These are phyloP conservation scores for Candida fluviatilis DNA, from an alignment of 805 yeast species.

Conservation along the genomic window DNA sequence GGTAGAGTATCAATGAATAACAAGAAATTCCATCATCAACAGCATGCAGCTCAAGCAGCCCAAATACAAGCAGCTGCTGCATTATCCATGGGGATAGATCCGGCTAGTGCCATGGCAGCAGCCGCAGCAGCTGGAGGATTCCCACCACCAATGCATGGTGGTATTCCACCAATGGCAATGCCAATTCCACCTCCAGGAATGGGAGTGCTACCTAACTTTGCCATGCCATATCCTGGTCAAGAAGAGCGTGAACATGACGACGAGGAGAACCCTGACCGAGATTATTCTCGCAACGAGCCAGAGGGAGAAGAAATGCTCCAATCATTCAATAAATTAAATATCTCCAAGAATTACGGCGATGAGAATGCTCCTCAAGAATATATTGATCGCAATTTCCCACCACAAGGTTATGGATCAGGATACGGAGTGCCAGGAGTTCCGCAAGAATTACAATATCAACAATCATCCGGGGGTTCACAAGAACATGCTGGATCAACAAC, in stretches of 20 bases:
- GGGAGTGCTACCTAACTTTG: constrained; percentile 1
- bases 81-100: constrained; percentile 36
- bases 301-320: not conserved
- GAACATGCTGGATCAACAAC: not conserved
- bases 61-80: constrained; percentile 37
- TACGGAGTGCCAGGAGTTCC: not conserved
- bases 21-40: constrained; percentile 29
- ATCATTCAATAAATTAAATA: constrained; percentile 1
- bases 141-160: constrained; percentile 12
- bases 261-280: not conserved
- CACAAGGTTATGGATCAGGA: not conserved
- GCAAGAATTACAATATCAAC: not conserved
- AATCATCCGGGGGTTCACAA: not conserved
- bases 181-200: constrained; percentile 8
- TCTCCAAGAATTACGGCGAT: not conserved
- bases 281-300: not conserved
- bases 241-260: not conserved
- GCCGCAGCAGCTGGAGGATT: constrained; percentile 22
- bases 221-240: constrained; percentile 1
- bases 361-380: not conserved
- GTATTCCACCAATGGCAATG: constrained; percentile 11
- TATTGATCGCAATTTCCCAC: not conserved
- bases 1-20: constrained; percentile 51
- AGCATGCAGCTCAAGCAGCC: constrained; percentile 28
- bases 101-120: constrained; percentile 28